Conservation (phyloP, 805 yeast genomes). For the Yarrowia porcina region DNA sequence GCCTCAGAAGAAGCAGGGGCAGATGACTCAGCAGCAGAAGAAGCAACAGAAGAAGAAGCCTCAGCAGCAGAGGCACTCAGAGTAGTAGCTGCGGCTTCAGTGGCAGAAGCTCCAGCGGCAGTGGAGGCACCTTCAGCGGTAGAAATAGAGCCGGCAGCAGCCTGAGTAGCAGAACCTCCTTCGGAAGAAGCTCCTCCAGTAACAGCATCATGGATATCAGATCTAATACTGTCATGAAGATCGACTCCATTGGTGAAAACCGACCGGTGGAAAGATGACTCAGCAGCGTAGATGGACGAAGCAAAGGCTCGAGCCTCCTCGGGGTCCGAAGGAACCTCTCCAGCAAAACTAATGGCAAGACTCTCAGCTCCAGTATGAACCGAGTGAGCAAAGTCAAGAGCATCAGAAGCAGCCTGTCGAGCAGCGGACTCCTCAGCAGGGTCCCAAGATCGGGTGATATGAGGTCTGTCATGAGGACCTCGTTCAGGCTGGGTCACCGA, state of each 20-base stretch:
- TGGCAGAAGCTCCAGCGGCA: not conserved
- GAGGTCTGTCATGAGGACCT: not conserved
- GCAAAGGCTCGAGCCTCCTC: not conserved
- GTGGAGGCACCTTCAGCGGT: not conserved
- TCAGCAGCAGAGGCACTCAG: not conserved
- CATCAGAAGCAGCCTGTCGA: not conserved
- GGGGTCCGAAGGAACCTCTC: not conserved
- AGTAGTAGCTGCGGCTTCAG: not conserved
- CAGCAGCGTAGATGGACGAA: not conserved
- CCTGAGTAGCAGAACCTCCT: not conserved
- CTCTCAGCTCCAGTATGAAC: not conserved
- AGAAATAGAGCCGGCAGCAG: not conserved
- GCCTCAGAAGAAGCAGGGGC: not conserved
- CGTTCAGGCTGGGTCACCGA: not conserved
- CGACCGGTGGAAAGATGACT: not conserved
- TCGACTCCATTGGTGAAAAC: not conserved
- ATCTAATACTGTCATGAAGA: not conserved
- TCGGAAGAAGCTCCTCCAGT: not conserved
- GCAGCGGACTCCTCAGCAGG: not conserved
- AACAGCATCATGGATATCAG: not conserved
- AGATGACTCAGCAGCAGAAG: not conserved
- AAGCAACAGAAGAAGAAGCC: not conserved
- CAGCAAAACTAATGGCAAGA: not conserved
- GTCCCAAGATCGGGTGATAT: not conserved
- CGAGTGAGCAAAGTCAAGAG: not conserved